A percentile compares a stretch with the other conserved stretches of the same genome.
Conservation (phyloP, 192 early-diverging fungal species). For the Coemansia sp. region DNA sequence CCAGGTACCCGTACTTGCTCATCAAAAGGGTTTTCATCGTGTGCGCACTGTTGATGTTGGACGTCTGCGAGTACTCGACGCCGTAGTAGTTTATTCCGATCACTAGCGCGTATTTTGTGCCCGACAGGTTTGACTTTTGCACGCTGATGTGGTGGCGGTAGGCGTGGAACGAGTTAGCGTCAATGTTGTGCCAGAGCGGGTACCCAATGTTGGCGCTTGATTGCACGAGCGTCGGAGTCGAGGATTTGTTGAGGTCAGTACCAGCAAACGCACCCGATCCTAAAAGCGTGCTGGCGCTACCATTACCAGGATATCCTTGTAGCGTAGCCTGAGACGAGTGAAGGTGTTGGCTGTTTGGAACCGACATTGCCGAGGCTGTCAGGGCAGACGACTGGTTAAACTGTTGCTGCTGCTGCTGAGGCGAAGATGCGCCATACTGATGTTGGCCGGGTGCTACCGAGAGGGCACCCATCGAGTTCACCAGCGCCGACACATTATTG, state of each 20-base stretch:
- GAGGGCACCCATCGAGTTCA: conserved; percentile 36
- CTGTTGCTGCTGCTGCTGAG: conserved; percentile 6
- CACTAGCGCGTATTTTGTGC: conserved; percentile 54
- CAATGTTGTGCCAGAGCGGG: conserved; percentile 32
- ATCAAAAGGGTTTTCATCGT: conserved; percentile 63
- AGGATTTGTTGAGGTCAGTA: not conserved
- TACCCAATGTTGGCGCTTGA: conserved; percentile 9
- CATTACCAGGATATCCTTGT: not conserved
- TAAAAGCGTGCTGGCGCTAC: conserved; percentile 8
- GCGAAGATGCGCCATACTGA: not conserved
- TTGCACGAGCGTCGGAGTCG: conserved; percentile 14
- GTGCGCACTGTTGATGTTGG: conserved; percentile 55
- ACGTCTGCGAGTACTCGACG: conserved; percentile 52
- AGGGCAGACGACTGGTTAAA: conserved; percentile 3
- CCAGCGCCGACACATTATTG: conserved; percentile 25
- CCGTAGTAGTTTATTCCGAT: conserved; percentile 62
- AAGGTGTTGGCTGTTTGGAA: conserved; percentile 7
- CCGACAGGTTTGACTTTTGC: conserved; percentile 29
- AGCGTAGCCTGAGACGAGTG: conserved; percentile 16
- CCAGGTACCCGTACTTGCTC: conserved; percentile 57
- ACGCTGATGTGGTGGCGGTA: conserved; percentile 42
- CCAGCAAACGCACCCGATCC: conserved; percentile 3
- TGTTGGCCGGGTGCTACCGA: conserved; percentile 9
- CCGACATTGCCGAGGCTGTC: conserved; percentile 12
- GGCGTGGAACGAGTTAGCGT: conserved; percentile 25